A percentile compares a stretch with the other conserved stretches of the same genome.
These are phyloP conservation scores for Dryas integrifolia DNA, from an alignment of 331 rosid genomes.

Conservation along the genomic window DNA sequence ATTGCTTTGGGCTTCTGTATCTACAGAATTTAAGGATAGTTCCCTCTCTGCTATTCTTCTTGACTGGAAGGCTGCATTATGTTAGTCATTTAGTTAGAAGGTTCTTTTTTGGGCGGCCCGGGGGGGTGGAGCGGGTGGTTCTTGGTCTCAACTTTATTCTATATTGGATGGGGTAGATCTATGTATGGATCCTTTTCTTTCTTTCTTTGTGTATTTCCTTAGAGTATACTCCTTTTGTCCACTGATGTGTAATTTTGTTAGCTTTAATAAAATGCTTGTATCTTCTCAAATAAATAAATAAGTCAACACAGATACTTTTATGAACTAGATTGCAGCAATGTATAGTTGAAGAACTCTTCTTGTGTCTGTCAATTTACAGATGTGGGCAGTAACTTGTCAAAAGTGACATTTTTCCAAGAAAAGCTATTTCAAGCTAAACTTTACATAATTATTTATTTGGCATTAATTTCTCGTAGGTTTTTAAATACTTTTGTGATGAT, in stretches of 20 bases:
- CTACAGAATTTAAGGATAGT: not conserved
- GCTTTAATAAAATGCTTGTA: too few relatives aligned
- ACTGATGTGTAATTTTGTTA: too few relatives aligned
- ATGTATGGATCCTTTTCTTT: too few relatives aligned
- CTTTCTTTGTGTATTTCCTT: too few relatives aligned
- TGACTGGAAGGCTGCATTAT: not conserved
- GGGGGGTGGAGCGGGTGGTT: too few relatives aligned
- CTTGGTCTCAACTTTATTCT: too few relatives aligned
- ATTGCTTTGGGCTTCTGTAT: not conserved
- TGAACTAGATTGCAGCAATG: not conserved
- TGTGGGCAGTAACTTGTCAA: not conserved
- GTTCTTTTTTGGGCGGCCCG: too few relatives aligned
- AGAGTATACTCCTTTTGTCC: too few relatives aligned
- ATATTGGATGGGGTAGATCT: too few relatives aligned
- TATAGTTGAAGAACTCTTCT: not conserved
- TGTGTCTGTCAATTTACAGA: not conserved
- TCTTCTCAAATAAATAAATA: too few relatives aligned
- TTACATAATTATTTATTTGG: not conserved
- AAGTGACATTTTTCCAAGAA: not conserved
- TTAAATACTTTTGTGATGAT: constrained; percentile 65
- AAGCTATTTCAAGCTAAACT: not conserved
- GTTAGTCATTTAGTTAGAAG: not conserved
- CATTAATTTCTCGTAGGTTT: constrained; percentile 51
- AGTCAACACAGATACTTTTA: not conserved
- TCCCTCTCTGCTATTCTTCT: not conserved